These are phyloP conservation scores for Ophiostoma perfectum DNA, from an alignment of 2,329 filamentous ascomycete genomes.

Conservation along the genomic window DNA sequence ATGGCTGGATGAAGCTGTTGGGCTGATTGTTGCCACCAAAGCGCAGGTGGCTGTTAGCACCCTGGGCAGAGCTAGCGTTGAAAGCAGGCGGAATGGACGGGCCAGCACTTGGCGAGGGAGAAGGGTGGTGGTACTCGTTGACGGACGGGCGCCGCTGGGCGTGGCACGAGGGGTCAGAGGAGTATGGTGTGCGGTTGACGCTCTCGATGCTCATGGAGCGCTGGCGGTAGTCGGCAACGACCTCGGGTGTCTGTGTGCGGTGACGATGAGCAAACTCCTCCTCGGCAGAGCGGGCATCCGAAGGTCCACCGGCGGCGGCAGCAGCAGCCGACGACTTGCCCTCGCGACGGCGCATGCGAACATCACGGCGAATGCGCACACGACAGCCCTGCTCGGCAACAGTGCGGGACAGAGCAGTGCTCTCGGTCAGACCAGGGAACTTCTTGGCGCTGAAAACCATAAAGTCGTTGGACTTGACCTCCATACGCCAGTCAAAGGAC, in stretches of 20 bases:
- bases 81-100: slow-evolving; percentile 30
- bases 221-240: slow-evolving; percentile 29
- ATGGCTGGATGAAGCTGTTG: slow-evolving; percentile 26
- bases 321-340: slow-evolving; percentile 29
- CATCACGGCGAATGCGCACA: slow-evolving; percentile 86
- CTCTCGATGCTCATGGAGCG: slow-evolving; percentile 35
- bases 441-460: slow-evolving; percentile 95
- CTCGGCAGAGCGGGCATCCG: slow-evolving; percentile 27
- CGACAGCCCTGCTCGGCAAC: slow-evolving; percentile 96
- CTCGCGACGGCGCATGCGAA: slow-evolving; percentile 48
- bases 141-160: slow-evolving; percentile 33
- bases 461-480: slow-evolving; percentile 83
- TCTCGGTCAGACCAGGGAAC: slow-evolving; percentile 88
- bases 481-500: slow-evolving; percentile 76
- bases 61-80: slow-evolving; percentile 26
- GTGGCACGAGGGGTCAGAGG: slow-evolving; percentile 27
- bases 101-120: slow-evolving; percentile 16
- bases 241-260: slow-evolving; percentile 35
- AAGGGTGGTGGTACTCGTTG: slow-evolving; percentile 30
- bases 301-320: neutral
- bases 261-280: slow-evolving; percentile 31
- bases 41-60: slow-evolving; percentile 21
- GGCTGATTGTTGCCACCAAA: slow-evolving; percentile 22
- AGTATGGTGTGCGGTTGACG: slow-evolving; percentile 32
- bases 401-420: slow-evolving; percentile 79